Conservation (phyloP, 305 asterid species). For the Rubia peregrina region DNA sequence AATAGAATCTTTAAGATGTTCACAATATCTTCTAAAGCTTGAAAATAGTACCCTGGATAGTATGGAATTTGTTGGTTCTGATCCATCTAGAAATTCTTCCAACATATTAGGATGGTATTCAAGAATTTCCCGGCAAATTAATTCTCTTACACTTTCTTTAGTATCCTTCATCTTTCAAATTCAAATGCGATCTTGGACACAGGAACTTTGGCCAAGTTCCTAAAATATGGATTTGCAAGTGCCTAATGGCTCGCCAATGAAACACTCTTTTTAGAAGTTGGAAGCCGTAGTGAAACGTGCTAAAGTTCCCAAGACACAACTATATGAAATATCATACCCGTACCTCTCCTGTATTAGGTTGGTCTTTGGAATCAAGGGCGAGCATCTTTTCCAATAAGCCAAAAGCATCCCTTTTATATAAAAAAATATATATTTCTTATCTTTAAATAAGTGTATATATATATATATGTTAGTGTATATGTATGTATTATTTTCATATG, state of each 20-base stretch:
- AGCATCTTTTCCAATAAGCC: slow-evolving; percentile 88
- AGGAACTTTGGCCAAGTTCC: slow-evolving; percentile 92
- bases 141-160: slow-evolving; percentile 85
- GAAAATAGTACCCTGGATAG: slow-evolving; percentile 58
- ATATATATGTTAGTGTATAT: too few species aligned
- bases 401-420: slow-evolving; percentile 35
- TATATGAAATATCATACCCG: not conserved
- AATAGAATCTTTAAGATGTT: not conserved
- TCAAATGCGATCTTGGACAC: slow-evolving; percentile 96
- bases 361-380: slow-evolving; percentile 90
- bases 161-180: slow-evolving; percentile 92
- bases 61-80: slow-evolving; percentile 91
- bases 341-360: slow-evolving; percentile 94
- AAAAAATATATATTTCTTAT: too few species aligned
- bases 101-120: slow-evolving; percentile 96
- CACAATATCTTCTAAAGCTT: not conserved
- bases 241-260: slow-evolving; percentile 47
- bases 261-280: slow-evolving; percentile 20
- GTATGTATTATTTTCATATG: too few species aligned
- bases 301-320: not conserved
- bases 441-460: too few species aligned
- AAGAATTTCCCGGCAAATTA: slow-evolving; percentile 82
- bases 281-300: slow-evolving; percentile 7
- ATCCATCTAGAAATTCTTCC: slow-evolving; percentile 81
- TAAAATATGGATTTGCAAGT: slow-evolving; percentile 94